These are phyloP conservation scores for Aspergillus oerlinghausenensis DNA, from an alignment of 2,329 filamentous ascomycete genomes.

Conservation along the genomic window DNA sequence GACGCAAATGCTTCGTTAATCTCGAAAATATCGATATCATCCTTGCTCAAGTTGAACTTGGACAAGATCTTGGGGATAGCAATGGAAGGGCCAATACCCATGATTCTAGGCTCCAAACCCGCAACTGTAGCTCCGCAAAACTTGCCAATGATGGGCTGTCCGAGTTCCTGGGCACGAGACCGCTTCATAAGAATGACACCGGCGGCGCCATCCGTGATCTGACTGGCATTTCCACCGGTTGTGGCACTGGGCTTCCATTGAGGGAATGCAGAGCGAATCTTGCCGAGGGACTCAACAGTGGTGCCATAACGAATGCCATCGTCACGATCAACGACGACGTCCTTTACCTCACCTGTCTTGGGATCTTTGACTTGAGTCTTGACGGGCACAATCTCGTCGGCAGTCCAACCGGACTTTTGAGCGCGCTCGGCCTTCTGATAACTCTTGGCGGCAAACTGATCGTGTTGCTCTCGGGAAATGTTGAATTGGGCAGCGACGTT, in stretches of 20 bases:
- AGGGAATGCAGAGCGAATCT: slow-evolving; percentile 81
- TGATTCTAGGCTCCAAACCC: slow-evolving; percentile 81
- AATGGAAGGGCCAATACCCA: slow-evolving; percentile 88
- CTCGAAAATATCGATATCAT: slow-evolving; percentile 39
- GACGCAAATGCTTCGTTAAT: slow-evolving; percentile 89
- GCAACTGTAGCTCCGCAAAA: slow-evolving; percentile 78
- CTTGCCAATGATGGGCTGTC: slow-evolving; percentile 82
- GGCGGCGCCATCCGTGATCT: slow-evolving; percentile 88
- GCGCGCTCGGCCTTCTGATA: slow-evolving; percentile 82
- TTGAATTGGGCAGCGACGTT: slow-evolving; percentile 77
- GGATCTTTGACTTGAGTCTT: slow-evolving; percentile 80
- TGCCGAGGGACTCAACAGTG: slow-evolving; percentile 73
- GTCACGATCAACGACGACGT: slow-evolving; percentile 72
- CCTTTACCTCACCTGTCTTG: slow-evolving; percentile 76
- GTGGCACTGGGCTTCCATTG: slow-evolving; percentile 71
- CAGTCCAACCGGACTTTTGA: slow-evolving; percentile 76
- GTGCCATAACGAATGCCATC: slow-evolving; percentile 81
- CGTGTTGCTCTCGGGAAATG: slow-evolving; percentile 66
- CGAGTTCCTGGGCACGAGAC: slow-evolving; percentile 74
- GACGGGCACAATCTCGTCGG: slow-evolving; percentile 80
- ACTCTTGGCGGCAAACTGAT: slow-evolving; percentile 77
- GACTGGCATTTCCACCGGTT: slow-evolving; percentile 87
- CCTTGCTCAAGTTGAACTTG: slow-evolving; percentile 65
- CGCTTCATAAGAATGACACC: slow-evolving; percentile 91
- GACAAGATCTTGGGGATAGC: slow-evolving; percentile 85